Evolutionary conservation across 768 basidiomycete species (phyloP), one percentile per base, ranked within the genome.

Genomic region (Myochromella boudieri): DNA sequence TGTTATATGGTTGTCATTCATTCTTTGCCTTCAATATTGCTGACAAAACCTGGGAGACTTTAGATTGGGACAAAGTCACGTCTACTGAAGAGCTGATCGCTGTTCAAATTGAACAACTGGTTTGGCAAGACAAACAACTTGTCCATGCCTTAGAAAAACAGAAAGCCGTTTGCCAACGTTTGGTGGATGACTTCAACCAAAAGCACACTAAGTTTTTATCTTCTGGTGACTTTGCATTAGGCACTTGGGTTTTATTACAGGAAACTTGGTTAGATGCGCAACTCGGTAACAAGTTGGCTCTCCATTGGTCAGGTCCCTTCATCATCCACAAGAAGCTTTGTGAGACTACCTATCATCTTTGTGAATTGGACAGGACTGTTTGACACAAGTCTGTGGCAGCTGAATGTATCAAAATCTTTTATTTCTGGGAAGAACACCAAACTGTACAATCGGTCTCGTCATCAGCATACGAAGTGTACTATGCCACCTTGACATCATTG

Each of bases 171-270:
- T 38, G 61, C 0, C 22, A 49, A 40, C 44, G 47, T 2, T 54
- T 55, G 2, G 56, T 63, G 9, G 57, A 66, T 6, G 50, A 62
- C 17, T 57, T 63, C 36, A 55, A 59, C 6, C 42, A 50, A n/a
- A 53, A 46, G n/a, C 39, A 55, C 21, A 40, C 34, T 14, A 46
- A 40, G 15, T 27, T 45, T 15, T 49, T 59, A 10, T 43, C 57
- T n/a, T 52, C 54, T 32, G 29, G 44, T 6, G 51, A 57, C 12
- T 64, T 58, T 32, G 44, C 56, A 9, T 32, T 45, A 1, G 65
- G 66, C 0, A 62, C 59, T 26, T 67, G 59, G 54, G 68, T 69
- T 0, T 54, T 65, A 7, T 18, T 62, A 1, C 61, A 63, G 15
- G 61, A 69, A 49, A 62, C 63, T 0, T 54, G 57, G 49, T 36